These are phyloP conservation scores for Dipodascopsis uninucleata DNA, from an alignment of 805 yeast species.

Conservation along the genomic window DNA sequence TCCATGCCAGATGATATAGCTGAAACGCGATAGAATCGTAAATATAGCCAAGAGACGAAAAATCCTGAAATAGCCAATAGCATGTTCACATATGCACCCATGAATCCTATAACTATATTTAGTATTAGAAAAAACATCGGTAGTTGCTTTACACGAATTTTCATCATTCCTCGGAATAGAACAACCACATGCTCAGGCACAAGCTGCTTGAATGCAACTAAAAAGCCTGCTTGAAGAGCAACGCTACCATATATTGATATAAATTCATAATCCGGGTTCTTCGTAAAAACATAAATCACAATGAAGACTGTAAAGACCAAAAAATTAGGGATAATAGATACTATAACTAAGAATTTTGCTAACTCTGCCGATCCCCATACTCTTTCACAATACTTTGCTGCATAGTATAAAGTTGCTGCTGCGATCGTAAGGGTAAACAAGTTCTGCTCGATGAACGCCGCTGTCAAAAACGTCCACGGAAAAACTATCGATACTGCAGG, in stretches of 20 bases:
- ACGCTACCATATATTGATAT: constrained; percentile 52
- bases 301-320: constrained; percentile 35
- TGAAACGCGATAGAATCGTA: constrained; percentile 55
- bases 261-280: constrained; percentile 33
- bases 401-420: constrained; percentile 43
- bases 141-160: constrained; percentile 43
- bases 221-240: constrained; percentile 53
- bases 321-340: constrained; percentile 40
- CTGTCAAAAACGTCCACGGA: constrained; percentile 28
- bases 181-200: constrained; percentile 58
- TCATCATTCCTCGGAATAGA: constrained; percentile 46
- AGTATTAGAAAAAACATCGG: constrained; percentile 41
- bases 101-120: constrained; percentile 31
- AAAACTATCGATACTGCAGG: constrained; percentile 41
- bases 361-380: constrained; percentile 60
- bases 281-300: constrained; percentile 6
- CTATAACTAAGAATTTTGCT: constrained; percentile 45
- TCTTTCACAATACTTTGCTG: constrained; percentile 63
- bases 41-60: constrained; percentile 66
- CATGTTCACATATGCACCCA: constrained; percentile 33
- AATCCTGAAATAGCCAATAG: constrained; percentile 45
- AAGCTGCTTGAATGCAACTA: constrained; percentile 64
- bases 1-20: constrained; percentile 7
- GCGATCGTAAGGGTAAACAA: constrained; percentile 36
- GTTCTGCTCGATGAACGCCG: constrained; percentile 26